These are phyloP conservation scores for Piedraia hortae DNA, from an alignment of 2,329 filamentous ascomycete genomes.

Conservation along the genomic window DNA sequence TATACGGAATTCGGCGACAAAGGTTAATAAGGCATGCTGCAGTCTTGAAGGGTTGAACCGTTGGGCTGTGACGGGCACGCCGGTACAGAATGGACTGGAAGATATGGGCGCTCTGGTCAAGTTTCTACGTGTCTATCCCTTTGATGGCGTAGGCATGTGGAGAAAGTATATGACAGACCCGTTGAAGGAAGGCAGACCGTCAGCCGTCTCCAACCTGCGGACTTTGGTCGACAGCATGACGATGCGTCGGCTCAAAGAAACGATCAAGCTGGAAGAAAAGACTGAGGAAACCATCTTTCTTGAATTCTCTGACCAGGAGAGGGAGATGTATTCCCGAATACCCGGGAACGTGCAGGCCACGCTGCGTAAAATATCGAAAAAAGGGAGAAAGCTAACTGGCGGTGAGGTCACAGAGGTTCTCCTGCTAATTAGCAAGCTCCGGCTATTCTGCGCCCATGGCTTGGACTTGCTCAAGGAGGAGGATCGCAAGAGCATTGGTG, in stretches of 20 bases:
- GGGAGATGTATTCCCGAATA: conserved; percentile 58
- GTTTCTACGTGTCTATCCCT: conserved; percentile 62
- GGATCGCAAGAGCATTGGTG: conserved; percentile 42
- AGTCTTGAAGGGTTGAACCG: conserved; percentile 51
- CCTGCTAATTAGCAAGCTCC: conserved; percentile 67
- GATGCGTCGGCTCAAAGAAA: conserved; percentile 70
- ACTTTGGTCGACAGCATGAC: conserved; percentile 88
- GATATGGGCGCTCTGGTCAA: conserved; percentile 68
- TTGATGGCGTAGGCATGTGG: conserved; percentile 53
- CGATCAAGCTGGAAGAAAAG: conserved; percentile 52
- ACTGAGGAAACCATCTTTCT: conserved; percentile 47
- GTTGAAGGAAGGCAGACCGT: conserved; percentile 64
- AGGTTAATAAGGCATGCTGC: conserved; percentile 65
- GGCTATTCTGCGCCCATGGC: conserved; percentile 82
- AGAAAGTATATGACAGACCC: conserved; percentile 53
- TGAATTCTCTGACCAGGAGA: conserved; percentile 49
- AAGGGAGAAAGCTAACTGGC: conserved; percentile 22
- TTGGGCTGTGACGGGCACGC: conserved; percentile 94
- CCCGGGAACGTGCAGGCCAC: conserved; percentile 54
- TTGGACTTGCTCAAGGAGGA: conserved; percentile 65
- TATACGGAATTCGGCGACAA: conserved; percentile 61
- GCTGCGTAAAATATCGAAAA: conserved; percentile 45
- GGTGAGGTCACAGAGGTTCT: conserved; percentile 84
- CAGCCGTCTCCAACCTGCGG: conserved; percentile 60
- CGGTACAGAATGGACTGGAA: conserved; percentile 77